Evolutionary conservation across 2,329 filamentous ascomycete species (phyloP).

Genomic region (Curvularia hawaiiensis): DNA sequence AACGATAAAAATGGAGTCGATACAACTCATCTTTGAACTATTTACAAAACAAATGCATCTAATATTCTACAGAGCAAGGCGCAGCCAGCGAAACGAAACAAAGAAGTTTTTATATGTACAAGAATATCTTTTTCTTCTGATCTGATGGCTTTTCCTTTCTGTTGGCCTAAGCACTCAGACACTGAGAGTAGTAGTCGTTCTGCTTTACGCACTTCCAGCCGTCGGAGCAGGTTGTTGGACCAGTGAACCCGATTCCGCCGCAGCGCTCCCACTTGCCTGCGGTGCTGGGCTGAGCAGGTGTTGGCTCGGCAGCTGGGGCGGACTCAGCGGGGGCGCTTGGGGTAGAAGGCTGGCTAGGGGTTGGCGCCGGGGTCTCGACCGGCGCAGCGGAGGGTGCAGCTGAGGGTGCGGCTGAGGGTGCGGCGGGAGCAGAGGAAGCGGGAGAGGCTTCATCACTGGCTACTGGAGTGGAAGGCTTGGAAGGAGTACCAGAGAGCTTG

Average conservation of each 20-base stretch:
- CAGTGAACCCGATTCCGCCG: conserved; percentile 50
- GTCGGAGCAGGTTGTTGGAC: conserved; percentile 46
- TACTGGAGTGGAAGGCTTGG: conserved; percentile 21
- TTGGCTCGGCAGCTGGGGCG: conserved; percentile 8
- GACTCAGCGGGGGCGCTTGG: neutral
- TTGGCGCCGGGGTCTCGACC: conserved; percentile 3
- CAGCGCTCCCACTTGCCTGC: conserved; percentile 48
- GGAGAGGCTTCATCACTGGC: neutral
- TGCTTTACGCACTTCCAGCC: conserved; percentile 47
- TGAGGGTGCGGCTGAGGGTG: no score
- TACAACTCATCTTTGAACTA: neutral
- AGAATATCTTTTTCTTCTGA: neutral
- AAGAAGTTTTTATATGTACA: neutral
- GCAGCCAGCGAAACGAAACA: neutral
- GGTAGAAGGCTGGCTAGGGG: neutral
- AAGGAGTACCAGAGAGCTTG: conserved; percentile 39
- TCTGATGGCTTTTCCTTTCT: neutral
- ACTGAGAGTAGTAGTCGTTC: conserved; percentile 38
- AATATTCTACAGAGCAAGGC: neutral
- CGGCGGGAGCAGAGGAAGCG: neutral
- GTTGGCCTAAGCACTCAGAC: neutral
- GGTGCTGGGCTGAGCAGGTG: conserved; percentile 3
- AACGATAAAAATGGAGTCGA: neutral
- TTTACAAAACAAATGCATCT: neutral
- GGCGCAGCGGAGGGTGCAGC: conserved; percentile 4